Percentiles rank a stretch among this genome's conserved stretches.
Evolutionary conservation across 805 yeast genomes (phyloP).

Genomic region (Pichia scutulata): DNA sequence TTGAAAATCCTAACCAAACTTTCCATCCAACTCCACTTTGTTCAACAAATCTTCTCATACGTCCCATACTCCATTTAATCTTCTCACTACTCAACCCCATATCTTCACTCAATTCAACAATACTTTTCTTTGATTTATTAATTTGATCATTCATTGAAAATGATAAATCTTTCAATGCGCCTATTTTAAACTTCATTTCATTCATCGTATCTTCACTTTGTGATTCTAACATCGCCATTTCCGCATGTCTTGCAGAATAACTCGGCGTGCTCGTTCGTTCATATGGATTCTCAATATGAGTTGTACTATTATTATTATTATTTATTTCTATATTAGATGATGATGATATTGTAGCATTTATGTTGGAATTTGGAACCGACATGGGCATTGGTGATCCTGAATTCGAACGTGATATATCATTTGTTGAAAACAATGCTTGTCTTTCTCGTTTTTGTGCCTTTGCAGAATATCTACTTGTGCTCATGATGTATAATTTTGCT

Average conservation of each 20-base stretch:
- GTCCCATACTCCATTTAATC: slow-evolving; percentile 45
- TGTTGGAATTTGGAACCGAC: not conserved
- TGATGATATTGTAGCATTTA: not conserved
- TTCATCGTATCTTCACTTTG: slow-evolving; percentile 57
- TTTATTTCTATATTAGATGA: not conserved
- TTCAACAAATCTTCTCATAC: slow-evolving; percentile 58
- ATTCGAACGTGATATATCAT: slow-evolving; percentile 5
- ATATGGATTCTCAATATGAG: slow-evolving; percentile 1
- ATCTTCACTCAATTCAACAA: slow-evolving; percentile 23
- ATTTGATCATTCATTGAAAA: slow-evolving; percentile 60
- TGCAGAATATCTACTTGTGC: slow-evolving; percentile 11
- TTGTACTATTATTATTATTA: slow-evolving; percentile 21
- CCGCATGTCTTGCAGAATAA: slow-evolving; percentile 39
- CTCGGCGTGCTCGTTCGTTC: slow-evolving; percentile 20
- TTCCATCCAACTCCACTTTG: slow-evolving; percentile 57
- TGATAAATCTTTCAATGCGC: slow-evolving; percentile 47
- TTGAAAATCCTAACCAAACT: slow-evolving; percentile 48
- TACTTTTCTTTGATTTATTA: slow-evolving; percentile 25
- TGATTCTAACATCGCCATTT: slow-evolving; percentile 53
- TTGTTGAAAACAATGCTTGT: slow-evolving; percentile 7
- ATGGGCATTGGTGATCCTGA: slow-evolving; percentile 13
- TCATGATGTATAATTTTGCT: slow-evolving; percentile 6
- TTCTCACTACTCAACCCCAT: slow-evolving; percentile 30
- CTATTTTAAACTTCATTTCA: slow-evolving; percentile 46
- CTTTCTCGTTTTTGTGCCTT: slow-evolving; percentile 9